phyloP scores from a whole-genome alignment of 2,329 filamentous ascomycete genomes.

The Pseudogymnoascus pannorum region DNA sequence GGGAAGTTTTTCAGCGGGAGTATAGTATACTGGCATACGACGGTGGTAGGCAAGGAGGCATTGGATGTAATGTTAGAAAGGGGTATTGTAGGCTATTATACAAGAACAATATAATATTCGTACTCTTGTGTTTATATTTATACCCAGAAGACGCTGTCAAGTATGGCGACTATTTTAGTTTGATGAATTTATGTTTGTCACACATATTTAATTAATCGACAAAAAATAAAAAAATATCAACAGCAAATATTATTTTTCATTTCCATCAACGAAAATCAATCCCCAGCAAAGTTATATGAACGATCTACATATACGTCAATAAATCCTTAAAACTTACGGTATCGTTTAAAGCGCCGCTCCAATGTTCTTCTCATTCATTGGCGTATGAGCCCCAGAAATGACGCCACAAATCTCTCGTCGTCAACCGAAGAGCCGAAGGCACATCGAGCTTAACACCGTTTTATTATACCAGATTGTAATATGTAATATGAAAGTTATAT shows the following conservation, averaged over 20 bases:
- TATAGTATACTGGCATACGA: neutral
- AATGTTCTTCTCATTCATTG: neutral
- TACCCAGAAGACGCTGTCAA: no score
- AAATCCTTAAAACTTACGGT: neutral
- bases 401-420: neutral
- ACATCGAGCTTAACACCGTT: neutral
- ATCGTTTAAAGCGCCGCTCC: neutral
- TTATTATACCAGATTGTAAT: neutral
- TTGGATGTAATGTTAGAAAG: neutral
- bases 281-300: neutral
- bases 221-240: constrained; percentile 24
- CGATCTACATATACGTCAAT: neutral
- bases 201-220: neutral
- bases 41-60: neutral
- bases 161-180: neutral
- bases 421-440: neutral
- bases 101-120: neutral
- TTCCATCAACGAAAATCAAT: neutral
- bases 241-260: constrained; percentile 28
- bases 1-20: constrained; percentile 4
- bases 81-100: neutral
- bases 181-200: neutral
- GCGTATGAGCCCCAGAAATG: neutral
- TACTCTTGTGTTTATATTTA: neutral
- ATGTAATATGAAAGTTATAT: neutral